phyloP scores from a whole-genome alignment of 805 yeast species.

The Candida nonsorbophila region DNA sequence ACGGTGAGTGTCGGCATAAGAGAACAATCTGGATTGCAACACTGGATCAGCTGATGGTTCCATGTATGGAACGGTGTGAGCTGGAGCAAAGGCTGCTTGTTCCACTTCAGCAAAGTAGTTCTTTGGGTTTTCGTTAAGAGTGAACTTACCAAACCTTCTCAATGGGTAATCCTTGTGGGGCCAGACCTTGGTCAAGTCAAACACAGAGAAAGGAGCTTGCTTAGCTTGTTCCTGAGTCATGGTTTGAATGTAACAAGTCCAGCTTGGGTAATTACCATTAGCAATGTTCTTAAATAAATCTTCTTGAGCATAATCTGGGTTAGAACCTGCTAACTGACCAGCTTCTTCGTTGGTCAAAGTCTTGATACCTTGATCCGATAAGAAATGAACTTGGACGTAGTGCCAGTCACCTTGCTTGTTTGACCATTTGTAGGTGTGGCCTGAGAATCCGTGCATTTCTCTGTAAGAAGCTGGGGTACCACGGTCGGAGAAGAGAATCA shows the following conservation, averaged over 20 bases:
- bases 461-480: slow-evolving; percentile 76
- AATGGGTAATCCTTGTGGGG: slow-evolving; percentile 82
- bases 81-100: slow-evolving; percentile 64
- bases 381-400: slow-evolving; percentile 75
- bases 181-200: slow-evolving; percentile 91
- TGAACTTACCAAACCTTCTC: slow-evolving; percentile 77
- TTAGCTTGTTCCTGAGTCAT: slow-evolving; percentile 83
- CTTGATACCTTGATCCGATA: slow-evolving; percentile 57
- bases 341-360: slow-evolving; percentile 62
- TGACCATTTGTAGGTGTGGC: slow-evolving; percentile 80
- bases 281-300: slow-evolving; percentile 78
- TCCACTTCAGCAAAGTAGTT: slow-evolving; percentile 76
- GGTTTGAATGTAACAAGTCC: slow-evolving; percentile 82
- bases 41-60: slow-evolving; percentile 78
- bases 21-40: slow-evolving; percentile 68
- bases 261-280: slow-evolving; percentile 71
- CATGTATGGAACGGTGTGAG: slow-evolving; percentile 69
- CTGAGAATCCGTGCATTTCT: slow-evolving; percentile 81
- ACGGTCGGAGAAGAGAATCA: slow-evolving; percentile 70
- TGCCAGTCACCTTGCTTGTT: slow-evolving; percentile 70
- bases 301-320: slow-evolving; percentile 79
- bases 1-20: slow-evolving; percentile 74
- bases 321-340: slow-evolving; percentile 58
- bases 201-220: slow-evolving; percentile 71
- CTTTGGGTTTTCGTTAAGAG: slow-evolving; percentile 75